Percentiles rank a stretch among this genome's conserved stretches.
These are phyloP conservation scores for Incumbomyces lentus DNA, from an alignment of 2,329 filamentous ascomycete species.

Conservation along the genomic window DNA sequence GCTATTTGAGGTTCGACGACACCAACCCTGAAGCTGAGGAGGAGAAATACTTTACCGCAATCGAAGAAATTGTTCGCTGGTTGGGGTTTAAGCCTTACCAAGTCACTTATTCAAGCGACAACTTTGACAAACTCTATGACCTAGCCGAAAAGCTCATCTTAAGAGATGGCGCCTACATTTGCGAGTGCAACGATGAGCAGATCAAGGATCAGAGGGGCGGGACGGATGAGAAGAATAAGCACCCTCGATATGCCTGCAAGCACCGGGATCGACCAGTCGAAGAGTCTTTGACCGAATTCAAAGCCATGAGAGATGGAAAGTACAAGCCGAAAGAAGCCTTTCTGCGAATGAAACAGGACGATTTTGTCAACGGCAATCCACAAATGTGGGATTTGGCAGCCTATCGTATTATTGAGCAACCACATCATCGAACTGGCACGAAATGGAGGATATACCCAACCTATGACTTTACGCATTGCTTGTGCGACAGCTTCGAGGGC, in stretches of 20 bases:
- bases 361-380: slow-evolving; percentile 69
- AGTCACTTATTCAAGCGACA: slow-evolving; percentile 81
- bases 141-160: slow-evolving; percentile 75
- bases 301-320: slow-evolving; percentile 82
- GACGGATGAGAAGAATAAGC: slow-evolving; percentile 50
- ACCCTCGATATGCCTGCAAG: slow-evolving; percentile 65
- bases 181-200: slow-evolving; percentile 66
- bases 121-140: slow-evolving; percentile 80
- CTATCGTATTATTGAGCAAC: slow-evolving; percentile 67
- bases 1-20: slow-evolving; percentile 76
- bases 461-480: slow-evolving; percentile 83
- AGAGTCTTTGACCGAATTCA: slow-evolving; percentile 70
- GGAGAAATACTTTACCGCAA: slow-evolving; percentile 79
- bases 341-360: slow-evolving; percentile 87
- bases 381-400: slow-evolving; percentile 96
- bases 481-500: slow-evolving; percentile 83
- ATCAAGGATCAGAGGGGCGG: slow-evolving; percentile 82
- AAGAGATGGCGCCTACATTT: slow-evolving; percentile 65
- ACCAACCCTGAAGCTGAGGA: slow-evolving; percentile 93
- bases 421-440: slow-evolving; percentile 67
- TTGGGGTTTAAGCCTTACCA: slow-evolving; percentile 68
- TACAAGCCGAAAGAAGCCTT: slow-evolving; percentile 77
- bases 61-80: slow-evolving; percentile 80
- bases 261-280: slow-evolving; percentile 67
- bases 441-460: slow-evolving; percentile 93